Evolutionary conservation across 1,284 basidiomycete species (phyloP).

Genomic region (Apiotrichum sp.): DNA sequence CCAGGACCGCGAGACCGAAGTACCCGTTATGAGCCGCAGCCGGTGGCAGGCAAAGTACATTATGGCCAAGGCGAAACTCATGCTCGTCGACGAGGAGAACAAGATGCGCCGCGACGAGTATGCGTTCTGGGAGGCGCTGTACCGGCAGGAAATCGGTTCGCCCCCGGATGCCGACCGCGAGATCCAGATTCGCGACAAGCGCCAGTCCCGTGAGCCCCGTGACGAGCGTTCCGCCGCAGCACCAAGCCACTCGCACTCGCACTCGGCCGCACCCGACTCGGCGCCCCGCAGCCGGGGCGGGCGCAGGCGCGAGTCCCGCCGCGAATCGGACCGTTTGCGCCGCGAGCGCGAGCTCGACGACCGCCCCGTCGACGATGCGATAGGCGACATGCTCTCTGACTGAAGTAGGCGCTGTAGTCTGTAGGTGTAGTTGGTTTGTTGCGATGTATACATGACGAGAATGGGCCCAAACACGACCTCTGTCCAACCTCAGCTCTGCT

Average conservation of each 20-base stretch:
- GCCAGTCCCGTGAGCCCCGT: too few species aligned
- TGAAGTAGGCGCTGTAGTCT: not conserved
- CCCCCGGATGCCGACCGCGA: not conserved
- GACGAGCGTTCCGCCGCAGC: too few species aligned
- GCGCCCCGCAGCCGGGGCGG: too few species aligned
- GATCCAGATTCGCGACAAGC: not conserved
- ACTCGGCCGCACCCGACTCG: too few species aligned
- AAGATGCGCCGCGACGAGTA: conserved; percentile 34
- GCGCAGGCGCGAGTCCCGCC: too few species aligned
- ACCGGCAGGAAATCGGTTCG: not conserved
- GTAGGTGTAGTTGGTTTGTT: too few species aligned
- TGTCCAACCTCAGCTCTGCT: too few species aligned
- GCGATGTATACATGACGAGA: not conserved
- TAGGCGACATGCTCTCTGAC: not conserved
- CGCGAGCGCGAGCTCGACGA: not conserved
- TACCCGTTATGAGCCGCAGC: conserved; percentile 28
- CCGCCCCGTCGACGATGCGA: not conserved
- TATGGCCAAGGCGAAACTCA: conserved; percentile 43
- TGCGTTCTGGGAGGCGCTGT: conserved; percentile 10
- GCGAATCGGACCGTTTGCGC: too few species aligned
- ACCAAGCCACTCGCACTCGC: not conserved
- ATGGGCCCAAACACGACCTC: too few species aligned
- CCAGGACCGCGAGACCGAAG: conserved; percentile 16
- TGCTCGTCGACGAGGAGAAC: conserved; percentile 44
- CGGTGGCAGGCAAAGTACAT: conserved; percentile 39